Percentiles rank a stretch among this genome's conserved stretches.
Conservation (phyloP, 2,329 filamentous ascomycete species). For the Botryosphaeria dothidea region DNA sequence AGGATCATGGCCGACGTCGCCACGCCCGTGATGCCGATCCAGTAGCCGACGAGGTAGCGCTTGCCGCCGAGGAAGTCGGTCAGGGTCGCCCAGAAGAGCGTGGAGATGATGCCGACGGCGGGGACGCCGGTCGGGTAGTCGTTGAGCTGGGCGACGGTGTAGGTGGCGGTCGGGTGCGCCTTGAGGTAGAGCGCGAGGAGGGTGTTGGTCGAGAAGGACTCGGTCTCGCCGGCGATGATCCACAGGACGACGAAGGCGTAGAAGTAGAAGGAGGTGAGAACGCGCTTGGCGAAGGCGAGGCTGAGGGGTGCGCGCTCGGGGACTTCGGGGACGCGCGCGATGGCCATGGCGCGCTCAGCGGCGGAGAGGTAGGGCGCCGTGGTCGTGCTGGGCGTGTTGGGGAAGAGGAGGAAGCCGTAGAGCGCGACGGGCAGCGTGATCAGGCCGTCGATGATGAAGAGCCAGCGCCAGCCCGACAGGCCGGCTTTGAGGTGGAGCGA, state of each 20-base stretch:
- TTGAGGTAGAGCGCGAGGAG: constrained; percentile 57
- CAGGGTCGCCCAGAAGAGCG: constrained; percentile 68
- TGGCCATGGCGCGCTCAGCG: constrained; percentile 45
- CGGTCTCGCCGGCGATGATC: constrained; percentile 71
- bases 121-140: constrained; percentile 57
- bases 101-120: constrained; percentile 55
- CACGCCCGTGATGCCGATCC: constrained; percentile 65
- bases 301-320: constrained; percentile 50
- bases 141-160: constrained; percentile 53
- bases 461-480: constrained; percentile 57
- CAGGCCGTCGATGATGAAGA: constrained; percentile 51
- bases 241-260: constrained; percentile 68
- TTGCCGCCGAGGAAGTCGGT: constrained; percentile 66
- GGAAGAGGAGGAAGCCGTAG: constrained; percentile 54
- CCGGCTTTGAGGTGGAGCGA: constrained; percentile 50
- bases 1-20: constrained; percentile 64
- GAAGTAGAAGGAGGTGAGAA: constrained; percentile 63
- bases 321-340: constrained; percentile 47
- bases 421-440: constrained; percentile 59
- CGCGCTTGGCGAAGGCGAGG: constrained; percentile 53
- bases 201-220: constrained; percentile 68
- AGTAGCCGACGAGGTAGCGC: constrained; percentile 67
- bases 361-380: constrained; percentile 44
- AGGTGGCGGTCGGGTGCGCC: constrained; percentile 45
- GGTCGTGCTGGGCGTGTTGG: constrained; percentile 46